Percentiles rank a stretch among this genome's conserved stretches.
phyloP scores from a whole-genome alignment of 106 monocot species.

The Iris macrosiphon region DNA sequence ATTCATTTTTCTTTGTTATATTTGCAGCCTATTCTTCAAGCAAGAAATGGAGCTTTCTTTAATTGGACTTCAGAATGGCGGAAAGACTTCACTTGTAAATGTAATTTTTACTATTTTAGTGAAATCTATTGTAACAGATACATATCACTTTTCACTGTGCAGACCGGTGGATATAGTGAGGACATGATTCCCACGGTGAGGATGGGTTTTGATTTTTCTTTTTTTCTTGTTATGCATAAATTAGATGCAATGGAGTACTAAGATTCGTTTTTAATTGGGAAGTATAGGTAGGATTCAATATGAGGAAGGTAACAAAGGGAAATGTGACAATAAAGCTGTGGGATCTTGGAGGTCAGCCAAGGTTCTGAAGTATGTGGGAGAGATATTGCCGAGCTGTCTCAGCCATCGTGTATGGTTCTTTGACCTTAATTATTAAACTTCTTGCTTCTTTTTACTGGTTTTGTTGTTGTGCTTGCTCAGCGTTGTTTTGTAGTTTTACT shows the following conservation, averaged over 20 bases:
- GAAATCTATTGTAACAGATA: background rate
- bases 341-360: slow-evolving; percentile 92
- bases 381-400: slow-evolving; percentile 87
- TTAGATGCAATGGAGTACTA: background rate
- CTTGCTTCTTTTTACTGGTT: background rate
- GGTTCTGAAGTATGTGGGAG: slow-evolving; percentile 95
- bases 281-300: slow-evolving; percentile 78
- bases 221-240: background rate
- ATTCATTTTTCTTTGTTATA: background rate
- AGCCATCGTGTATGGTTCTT: slow-evolving; percentile 76
- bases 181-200: slow-evolving; percentile 97
- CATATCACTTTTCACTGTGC: slow-evolving; percentile 7
- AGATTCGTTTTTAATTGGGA: background rate
- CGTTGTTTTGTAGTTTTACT: no score
- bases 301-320: slow-evolving; percentile 84
- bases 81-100: slow-evolving; percentile 89
- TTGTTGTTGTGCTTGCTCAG: no score
- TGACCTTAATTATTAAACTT: background rate
- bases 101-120: slow-evolving; percentile 29
- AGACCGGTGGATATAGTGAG: slow-evolving; percentile 91
- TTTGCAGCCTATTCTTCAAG: slow-evolving; percentile 83
- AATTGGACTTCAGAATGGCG: slow-evolving; percentile 90
- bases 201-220: background rate
- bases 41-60: slow-evolving; percentile 92
- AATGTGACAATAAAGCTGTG: slow-evolving; percentile 89